A percentile compares a stretch with the other conserved stretches of the same genome.
Conservation (phyloP, 176 grass and related monocot species). For the Leersia perrieri region DNA sequence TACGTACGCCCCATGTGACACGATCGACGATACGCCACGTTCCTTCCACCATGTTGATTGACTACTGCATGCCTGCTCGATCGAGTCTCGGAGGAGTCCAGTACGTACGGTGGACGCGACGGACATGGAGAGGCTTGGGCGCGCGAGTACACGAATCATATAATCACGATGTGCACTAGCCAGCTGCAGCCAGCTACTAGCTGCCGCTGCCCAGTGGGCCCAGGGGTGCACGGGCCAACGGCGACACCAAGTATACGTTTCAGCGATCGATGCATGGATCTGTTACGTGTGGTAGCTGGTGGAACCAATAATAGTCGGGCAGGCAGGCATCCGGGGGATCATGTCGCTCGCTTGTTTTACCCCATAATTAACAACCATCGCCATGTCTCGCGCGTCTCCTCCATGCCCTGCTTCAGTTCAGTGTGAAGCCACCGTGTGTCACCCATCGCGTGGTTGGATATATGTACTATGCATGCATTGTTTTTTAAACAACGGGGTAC, state of each 20-base stretch:
- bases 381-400: constrained; percentile 8
- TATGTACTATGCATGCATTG: too few relatives aligned
- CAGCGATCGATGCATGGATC: not conserved
- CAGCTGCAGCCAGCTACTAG: too few relatives aligned
- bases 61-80: not conserved
- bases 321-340: constrained; percentile 29
- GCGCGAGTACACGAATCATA: too few relatives aligned
- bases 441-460: too few relatives aligned
- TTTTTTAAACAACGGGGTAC: too few relatives aligned
- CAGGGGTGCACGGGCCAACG: not conserved
- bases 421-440: not conserved
- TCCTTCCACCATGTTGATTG: not conserved
- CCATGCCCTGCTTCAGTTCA: not conserved
- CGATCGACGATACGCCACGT: not conserved
- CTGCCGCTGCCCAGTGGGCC: not conserved
- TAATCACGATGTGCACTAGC: not conserved
- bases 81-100: not conserved
- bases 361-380: not conserved
- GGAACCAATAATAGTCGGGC: not conserved
- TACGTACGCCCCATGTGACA: not conserved
- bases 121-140: not conserved
- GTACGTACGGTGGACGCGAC: not conserved
- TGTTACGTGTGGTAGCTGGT: not conserved
- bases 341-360: constrained; percentile 26
- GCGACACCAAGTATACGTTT: too few relatives aligned